phyloP scores from a whole-genome alignment of 2,329 filamentous ascomycete species.

The Endocalyx cinctus region DNA sequence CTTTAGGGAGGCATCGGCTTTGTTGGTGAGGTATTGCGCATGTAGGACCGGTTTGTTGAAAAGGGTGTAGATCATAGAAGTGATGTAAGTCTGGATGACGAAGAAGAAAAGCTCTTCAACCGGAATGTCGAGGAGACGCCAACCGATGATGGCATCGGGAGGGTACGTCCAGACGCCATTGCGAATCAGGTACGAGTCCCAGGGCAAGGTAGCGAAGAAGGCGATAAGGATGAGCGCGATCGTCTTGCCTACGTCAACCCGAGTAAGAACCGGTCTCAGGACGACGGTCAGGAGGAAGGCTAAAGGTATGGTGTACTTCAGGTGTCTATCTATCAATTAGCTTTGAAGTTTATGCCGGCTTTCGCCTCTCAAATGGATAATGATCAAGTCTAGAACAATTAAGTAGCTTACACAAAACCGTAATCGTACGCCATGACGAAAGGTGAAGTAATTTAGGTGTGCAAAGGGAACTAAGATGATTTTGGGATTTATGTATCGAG shows the following conservation, averaged over 20 bases:
- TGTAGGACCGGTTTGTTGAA: slow-evolving; percentile 60
- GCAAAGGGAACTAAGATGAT: too few relatives aligned
- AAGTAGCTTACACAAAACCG: slow-evolving; percentile 25
- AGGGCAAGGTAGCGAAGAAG: slow-evolving; percentile 65
- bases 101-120: slow-evolving; percentile 75
- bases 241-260: slow-evolving; percentile 59
- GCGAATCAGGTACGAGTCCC: slow-evolving; percentile 71
- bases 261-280: slow-evolving; percentile 57
- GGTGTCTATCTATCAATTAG: slow-evolving; percentile 41
- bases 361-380: too few relatives aligned
- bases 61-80: slow-evolving; percentile 62
- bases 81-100: slow-evolving; percentile 71
- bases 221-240: slow-evolving; percentile 57
- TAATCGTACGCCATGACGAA: slow-evolving; percentile 25
- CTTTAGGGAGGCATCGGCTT: slow-evolving; percentile 19
- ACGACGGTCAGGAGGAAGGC: slow-evolving; percentile 55
- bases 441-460: too few relatives aligned
- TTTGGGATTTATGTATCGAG: too few relatives aligned
- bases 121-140: slow-evolving; percentile 60
- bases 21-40: slow-evolving; percentile 34
- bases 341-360: too few relatives aligned
- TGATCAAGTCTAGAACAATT: too few relatives aligned
- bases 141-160: slow-evolving; percentile 57
- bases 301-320: slow-evolving; percentile 63
- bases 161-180: slow-evolving; percentile 69